phyloP scores from a whole-genome alignment of 2,329 filamentous ascomycete species.

The Ploettnerulaceae sp. region DNA sequence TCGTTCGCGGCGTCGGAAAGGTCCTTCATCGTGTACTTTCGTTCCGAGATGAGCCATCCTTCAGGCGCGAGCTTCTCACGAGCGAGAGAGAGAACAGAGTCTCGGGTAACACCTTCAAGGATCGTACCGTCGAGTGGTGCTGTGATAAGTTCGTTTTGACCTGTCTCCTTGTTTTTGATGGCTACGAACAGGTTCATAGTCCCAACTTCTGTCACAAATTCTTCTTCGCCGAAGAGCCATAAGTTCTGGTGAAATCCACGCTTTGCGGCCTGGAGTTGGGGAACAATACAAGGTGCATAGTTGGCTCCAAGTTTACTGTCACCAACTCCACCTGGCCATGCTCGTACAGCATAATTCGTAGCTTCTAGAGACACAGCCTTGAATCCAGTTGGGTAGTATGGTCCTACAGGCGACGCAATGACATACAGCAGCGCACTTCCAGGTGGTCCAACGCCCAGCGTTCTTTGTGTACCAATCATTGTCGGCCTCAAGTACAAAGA shows the following conservation, averaged over 20 bases:
- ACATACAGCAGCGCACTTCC: conserved; percentile 88
- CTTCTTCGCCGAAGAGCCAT: conserved; percentile 94
- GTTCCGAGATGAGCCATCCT: conserved; percentile 84
- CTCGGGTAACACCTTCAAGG: conserved; percentile 87
- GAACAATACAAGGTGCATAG: conserved; percentile 98
- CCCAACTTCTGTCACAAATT: conserved; percentile 94
- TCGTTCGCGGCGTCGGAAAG: conserved; percentile 76
- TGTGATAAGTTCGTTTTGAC: conserved; percentile 89
- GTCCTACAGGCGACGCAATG: conserved; percentile 93
- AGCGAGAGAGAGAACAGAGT: conserved; percentile 83
- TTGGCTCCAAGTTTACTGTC: conserved; percentile 99
- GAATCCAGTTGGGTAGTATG: conserved; percentile 98
- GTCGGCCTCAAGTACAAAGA: conserved; percentile 93
- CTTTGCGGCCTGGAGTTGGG: conserved; percentile 85
- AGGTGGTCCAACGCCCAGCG: conserved; percentile 87
- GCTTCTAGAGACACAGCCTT: conserved; percentile 95
- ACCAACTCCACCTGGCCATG: conserved; percentile 95
- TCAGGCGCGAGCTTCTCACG: conserved; percentile 75
- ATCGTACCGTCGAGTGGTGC: conserved; percentile 95
- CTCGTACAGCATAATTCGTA: conserved; percentile 92
- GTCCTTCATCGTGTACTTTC: conserved; percentile 88
- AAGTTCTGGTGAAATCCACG: conserved; percentile 97
- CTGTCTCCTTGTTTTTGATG: conserved; percentile 78
- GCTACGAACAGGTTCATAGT: conserved; percentile 98
- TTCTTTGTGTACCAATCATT: conserved; percentile 94